A percentile compares a stretch with the other conserved stretches of the same genome.
Conservation (phyloP, 148 eudicot species). For the Dysphania ambrosioides region DNA sequence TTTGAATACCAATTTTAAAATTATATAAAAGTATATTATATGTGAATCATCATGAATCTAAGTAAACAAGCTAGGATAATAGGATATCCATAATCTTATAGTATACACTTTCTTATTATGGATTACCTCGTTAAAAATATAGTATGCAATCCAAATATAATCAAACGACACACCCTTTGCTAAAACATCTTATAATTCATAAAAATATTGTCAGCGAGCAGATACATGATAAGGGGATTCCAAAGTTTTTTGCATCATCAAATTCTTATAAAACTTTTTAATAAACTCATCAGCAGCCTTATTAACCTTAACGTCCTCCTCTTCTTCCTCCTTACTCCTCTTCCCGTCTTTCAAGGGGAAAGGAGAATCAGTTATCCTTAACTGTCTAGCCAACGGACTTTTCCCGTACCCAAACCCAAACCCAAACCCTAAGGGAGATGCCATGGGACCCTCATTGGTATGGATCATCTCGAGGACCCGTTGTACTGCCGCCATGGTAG, state of each 20-base stretch:
- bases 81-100: not conserved
- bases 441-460: conserved; percentile 17
- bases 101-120: not conserved
- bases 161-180: not conserved
- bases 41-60: not conserved
- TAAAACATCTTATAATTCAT: not conserved
- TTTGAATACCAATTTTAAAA: too few species aligned
- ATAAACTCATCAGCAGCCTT: conserved; percentile 75
- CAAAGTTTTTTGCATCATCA: conserved; percentile 47
- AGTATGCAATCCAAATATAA: conserved; percentile 3
- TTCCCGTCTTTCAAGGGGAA: conserved; percentile 42
- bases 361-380: conserved; percentile 74
- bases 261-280: conserved; percentile 51
- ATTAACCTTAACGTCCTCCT: conserved; percentile 43
- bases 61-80: not conserved
- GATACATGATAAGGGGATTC: conserved; percentile 44
- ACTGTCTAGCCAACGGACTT: conserved; percentile 48
- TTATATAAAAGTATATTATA: too few species aligned
- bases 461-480: conserved; percentile 43
- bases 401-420: conserved; percentile 38
- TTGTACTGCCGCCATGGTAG: conserved; percentile 29
- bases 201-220: conserved; percentile 23
- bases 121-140: too few species aligned
- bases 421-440: conserved; percentile 25
- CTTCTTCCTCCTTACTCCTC: conserved; percentile 29